phyloP scores from a whole-genome alignment of 768 basidiomycete genomes.

The Tricholoma hemisulphureum region DNA sequence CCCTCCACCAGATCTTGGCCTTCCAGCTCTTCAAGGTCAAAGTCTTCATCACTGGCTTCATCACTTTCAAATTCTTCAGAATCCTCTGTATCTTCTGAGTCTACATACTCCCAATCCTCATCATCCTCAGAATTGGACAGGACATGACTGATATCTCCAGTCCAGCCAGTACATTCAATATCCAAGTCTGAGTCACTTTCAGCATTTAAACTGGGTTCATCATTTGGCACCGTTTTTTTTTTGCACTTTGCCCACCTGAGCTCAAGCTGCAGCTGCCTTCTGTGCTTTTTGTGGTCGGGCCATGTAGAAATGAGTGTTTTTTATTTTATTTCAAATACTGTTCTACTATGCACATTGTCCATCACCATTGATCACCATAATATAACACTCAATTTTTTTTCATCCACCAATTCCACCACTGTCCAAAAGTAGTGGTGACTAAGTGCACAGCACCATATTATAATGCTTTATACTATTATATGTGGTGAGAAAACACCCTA shows the following conservation, averaged over 20 bases:
- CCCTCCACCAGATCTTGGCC: constrained; percentile 5
- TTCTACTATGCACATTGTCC: not conserved
- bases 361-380: not conserved
- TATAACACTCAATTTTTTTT: not conserved
- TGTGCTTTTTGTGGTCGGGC: not conserved
- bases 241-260: not conserved
- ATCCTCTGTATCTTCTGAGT: not conserved
- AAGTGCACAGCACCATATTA: too few species aligned
- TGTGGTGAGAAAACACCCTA: too few species aligned
- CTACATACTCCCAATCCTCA: not conserved
- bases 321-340: not conserved
- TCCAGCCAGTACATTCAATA: not conserved
- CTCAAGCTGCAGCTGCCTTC: not conserved
- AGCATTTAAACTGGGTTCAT: not conserved
- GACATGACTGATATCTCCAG: not conserved
- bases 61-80: constrained; percentile 2
- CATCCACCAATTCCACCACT: not conserved
- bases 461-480: too few species aligned
- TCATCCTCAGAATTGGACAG: not conserved
- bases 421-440: not conserved
- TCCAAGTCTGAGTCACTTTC: not conserved
- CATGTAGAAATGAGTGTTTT: not conserved
- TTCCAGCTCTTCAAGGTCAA: constrained; percentile 8
- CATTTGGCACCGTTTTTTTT: not conserved
- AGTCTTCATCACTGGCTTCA: not conserved